Percentiles rank a stretch among this genome's conserved stretches.
phyloP scores from a whole-genome alignment of 495 filamentous ascomycete genomes.

The Penicillium angulare region DNA sequence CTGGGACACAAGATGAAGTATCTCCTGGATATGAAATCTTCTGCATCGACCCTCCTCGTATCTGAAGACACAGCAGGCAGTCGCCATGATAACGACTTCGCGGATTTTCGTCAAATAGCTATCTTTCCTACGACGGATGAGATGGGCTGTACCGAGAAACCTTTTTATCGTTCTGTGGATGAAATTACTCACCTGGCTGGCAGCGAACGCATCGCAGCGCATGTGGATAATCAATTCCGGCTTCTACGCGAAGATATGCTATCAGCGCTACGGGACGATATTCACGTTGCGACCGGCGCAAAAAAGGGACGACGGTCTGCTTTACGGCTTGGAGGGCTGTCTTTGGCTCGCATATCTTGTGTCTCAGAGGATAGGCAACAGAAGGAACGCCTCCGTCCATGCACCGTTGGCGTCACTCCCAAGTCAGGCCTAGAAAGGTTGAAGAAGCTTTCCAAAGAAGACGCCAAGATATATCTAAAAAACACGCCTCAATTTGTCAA shows the following conservation, averaged over 20 bases:
- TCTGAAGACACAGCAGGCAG: slow-evolving; percentile 54
- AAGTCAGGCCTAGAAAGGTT: slow-evolving; percentile 46
- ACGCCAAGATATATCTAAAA: slow-evolving; percentile 46
- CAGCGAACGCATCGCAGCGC: slow-evolving; percentile 43
- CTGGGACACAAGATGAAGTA: slow-evolving; percentile 48
- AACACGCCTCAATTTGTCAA: slow-evolving; percentile 51
- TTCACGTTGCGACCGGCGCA: slow-evolving; percentile 41
- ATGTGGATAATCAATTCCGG: slow-evolving; percentile 78
- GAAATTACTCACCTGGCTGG: slow-evolving; percentile 25
- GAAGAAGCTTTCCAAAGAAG: slow-evolving; percentile 11
- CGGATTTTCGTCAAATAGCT: slow-evolving; percentile 57
- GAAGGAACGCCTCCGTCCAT: slow-evolving; percentile 30
- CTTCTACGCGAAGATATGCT: slow-evolving; percentile 76
- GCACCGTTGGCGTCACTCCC: slow-evolving; percentile 45
- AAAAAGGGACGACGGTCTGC: slow-evolving; percentile 41
- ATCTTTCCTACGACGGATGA: slow-evolving; percentile 72
- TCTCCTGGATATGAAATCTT: slow-evolving; percentile 26
- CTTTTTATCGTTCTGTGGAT: slow-evolving; percentile 56
- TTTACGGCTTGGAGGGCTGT: slow-evolving; percentile 25
- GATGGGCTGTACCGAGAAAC: slow-evolving; percentile 52
- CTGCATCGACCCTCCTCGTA: neutral
- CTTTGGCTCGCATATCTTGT: slow-evolving; percentile 28
- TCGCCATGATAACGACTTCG: slow-evolving; percentile 76
- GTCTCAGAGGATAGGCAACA: slow-evolving; percentile 17
- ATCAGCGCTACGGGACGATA: slow-evolving; percentile 59